Evolutionary conservation across 768 basidiomycete genomes (phyloP).

Genomic region (Albatrellus ellisii): DNA sequence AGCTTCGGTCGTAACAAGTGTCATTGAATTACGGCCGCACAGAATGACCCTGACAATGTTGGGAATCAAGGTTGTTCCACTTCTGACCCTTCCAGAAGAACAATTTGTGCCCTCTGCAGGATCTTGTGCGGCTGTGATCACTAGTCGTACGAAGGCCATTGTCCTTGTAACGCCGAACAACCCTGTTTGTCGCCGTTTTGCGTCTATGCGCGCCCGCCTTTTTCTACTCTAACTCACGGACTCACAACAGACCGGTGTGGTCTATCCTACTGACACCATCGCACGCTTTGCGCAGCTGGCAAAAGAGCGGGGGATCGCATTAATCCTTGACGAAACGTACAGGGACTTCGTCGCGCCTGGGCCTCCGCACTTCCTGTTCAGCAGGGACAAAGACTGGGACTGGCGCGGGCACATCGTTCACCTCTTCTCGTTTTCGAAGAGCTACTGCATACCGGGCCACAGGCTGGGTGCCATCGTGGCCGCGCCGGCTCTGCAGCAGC

Average conservation of each 20-base stretch:
- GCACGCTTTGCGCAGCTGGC: constrained; percentile 50
- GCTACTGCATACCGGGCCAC: constrained; percentile 72
- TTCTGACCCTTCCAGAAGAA: background rate
- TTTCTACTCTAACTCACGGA: background rate
- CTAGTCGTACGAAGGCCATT: constrained; percentile 49
- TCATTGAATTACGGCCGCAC: background rate
- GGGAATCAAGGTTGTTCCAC: background rate
- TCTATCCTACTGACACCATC: constrained; percentile 45
- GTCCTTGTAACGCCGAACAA: constrained; percentile 71
- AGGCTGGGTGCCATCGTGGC: constrained; percentile 64
- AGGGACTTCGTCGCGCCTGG: constrained; percentile 50
- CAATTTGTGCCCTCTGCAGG: constrained; percentile 31
- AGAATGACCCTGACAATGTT: background rate
- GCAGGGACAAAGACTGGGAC: constrained; percentile 15
- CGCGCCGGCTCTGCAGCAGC: constrained; percentile 36
- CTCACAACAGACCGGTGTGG: constrained; percentile 47
- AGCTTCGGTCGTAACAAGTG: background rate
- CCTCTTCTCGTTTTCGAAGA: constrained; percentile 73
- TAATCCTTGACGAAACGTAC: constrained; percentile 85
- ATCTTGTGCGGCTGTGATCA: constrained; percentile 38
- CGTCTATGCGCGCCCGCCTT: background rate
- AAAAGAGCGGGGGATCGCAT: constrained; percentile 35
- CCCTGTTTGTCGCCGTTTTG: constrained; percentile 29
- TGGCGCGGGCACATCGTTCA: constrained; percentile 58
- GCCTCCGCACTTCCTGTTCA: constrained; percentile 47